A percentile compares a stretch with the other conserved stretches of the same genome.
Conservation (phyloP, 2,329 filamentous ascomycete genomes). For the Penicillium olsonii region DNA sequence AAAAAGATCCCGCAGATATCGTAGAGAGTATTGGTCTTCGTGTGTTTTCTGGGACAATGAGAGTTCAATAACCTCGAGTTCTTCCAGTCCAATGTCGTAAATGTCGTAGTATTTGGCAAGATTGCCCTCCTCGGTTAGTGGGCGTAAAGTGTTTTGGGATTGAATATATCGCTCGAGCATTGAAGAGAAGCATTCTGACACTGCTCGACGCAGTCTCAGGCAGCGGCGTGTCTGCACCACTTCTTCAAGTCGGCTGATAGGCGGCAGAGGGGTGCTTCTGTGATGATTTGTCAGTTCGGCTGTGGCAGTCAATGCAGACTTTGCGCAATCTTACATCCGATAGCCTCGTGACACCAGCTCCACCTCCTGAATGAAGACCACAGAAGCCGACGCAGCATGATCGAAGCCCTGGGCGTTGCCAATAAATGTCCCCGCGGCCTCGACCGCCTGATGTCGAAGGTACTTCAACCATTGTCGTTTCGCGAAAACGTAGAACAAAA, state of each 20-base stretch:
- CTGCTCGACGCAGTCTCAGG: slow-evolving; percentile 72
- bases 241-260: slow-evolving; percentile 89
- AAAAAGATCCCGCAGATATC: slow-evolving; percentile 77
- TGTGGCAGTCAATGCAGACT: background rate
- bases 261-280: slow-evolving; percentile 84
- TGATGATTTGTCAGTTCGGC: slow-evolving; percentile 19
- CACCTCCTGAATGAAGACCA: slow-evolving; percentile 89
- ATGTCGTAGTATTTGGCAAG: slow-evolving; percentile 92
- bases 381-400: slow-evolving; percentile 70
- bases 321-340: slow-evolving; percentile 62
- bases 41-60: slow-evolving; percentile 66
- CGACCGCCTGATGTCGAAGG: slow-evolving; percentile 71
- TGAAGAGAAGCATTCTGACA: slow-evolving; percentile 69
- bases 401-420: slow-evolving; percentile 79
- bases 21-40: slow-evolving; percentile 76
- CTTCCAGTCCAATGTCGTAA: slow-evolving; percentile 74
- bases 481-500: slow-evolving; percentile 69
- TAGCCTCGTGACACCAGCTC: slow-evolving; percentile 91
- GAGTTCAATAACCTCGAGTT: slow-evolving; percentile 69
- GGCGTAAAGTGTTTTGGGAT: slow-evolving; percentile 67
- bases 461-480: slow-evolving; percentile 80
- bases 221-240: slow-evolving; percentile 77
- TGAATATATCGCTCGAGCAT: slow-evolving; percentile 72
- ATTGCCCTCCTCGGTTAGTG: slow-evolving; percentile 75
- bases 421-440: slow-evolving; percentile 68